Evolutionary conservation across 2,329 filamentous ascomycete species (phyloP).

Genomic region (Thelonectria rubi): DNA sequence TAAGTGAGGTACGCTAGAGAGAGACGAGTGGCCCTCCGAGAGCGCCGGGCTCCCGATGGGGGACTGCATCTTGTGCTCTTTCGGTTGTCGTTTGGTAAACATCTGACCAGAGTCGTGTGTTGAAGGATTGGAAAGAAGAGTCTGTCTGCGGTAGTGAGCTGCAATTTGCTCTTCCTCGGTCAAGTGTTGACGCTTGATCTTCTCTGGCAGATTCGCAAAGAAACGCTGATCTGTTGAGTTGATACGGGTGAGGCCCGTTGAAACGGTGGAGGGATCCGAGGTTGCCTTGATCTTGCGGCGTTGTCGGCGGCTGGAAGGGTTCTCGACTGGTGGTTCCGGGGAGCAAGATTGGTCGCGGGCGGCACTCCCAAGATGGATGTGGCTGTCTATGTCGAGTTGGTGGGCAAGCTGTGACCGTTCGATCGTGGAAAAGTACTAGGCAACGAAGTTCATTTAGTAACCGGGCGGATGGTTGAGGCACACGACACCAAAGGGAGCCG

Average conservation of each 20-base stretch:
- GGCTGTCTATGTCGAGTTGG: conserved; percentile 36
- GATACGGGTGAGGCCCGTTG: conserved; percentile 44
- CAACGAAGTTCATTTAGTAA: conserved; percentile 33
- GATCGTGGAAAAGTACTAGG: conserved; percentile 76
- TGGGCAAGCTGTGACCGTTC: conserved; percentile 75
- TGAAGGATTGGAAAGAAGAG: conserved; percentile 49
- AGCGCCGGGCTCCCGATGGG: conserved; percentile 36
- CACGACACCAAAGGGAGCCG: conserved; percentile 13
- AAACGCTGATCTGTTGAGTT: conserved; percentile 70
- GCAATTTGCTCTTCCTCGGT: conserved; percentile 76
- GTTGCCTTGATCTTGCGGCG: conserved; percentile 30
- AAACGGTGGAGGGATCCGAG: conserved; percentile 30
- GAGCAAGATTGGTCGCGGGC: conserved; percentile 30
- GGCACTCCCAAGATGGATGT: conserved; percentile 31
- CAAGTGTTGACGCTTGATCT: conserved; percentile 75
- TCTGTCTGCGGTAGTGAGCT: conserved; percentile 50
- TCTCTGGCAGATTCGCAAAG: conserved; percentile 76
- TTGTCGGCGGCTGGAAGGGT: conserved; percentile 28
- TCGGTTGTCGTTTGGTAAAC: conserved; percentile 39
- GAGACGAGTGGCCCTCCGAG: conserved; percentile 32
- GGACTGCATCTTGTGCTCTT: conserved; percentile 36
- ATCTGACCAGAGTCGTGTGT: conserved; percentile 42
- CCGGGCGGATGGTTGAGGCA: not conserved
- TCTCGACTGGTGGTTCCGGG: conserved; percentile 25
- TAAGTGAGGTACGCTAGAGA: conserved; percentile 41